Conservation (phyloP, 164 flowering plant species). For the Umbilicus rupestris region DNA sequence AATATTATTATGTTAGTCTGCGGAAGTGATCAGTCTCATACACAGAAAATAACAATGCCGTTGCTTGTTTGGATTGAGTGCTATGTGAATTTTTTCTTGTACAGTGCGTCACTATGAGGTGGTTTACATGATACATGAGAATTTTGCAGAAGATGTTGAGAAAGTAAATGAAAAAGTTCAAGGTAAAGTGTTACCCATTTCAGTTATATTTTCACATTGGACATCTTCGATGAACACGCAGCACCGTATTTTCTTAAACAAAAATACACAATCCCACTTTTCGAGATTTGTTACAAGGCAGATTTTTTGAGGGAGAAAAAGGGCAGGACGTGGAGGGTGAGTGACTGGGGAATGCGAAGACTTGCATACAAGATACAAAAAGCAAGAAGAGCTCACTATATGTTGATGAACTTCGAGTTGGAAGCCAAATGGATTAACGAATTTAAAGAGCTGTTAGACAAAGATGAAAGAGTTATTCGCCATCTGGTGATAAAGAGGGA, state of each 20-base stretch:
- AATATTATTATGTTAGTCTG: not conserved
- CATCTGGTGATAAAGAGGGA: slow-evolving; percentile 91
- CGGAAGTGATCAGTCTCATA: too few relatives aligned
- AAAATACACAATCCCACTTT: not conserved
- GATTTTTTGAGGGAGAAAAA: slow-evolving; percentile 73
- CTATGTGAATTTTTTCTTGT: slow-evolving; percentile 6
- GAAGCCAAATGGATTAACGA: slow-evolving; percentile 79
- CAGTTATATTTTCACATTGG: not conserved
- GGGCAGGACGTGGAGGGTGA: slow-evolving; percentile 72
- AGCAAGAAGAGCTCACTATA: slow-evolving; percentile 73
- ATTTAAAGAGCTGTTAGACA: slow-evolving; percentile 73
- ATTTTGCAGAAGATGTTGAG: slow-evolving; percentile 58
- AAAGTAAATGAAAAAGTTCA: slow-evolving; percentile 64
- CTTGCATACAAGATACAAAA: slow-evolving; percentile 86
- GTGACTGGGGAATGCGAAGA: slow-evolving; percentile 88
- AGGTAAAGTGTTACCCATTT: slow-evolving; percentile 30
- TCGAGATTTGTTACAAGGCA: slow-evolving; percentile 15
- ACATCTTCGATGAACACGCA: not conserved
- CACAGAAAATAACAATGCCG: not conserved
- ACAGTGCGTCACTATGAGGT: slow-evolving; percentile 96
- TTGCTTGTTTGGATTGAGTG: not conserved
- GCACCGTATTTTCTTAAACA: not conserved
- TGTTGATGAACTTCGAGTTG: slow-evolving; percentile 88
- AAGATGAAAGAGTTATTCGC: slow-evolving; percentile 85
- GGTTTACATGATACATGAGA: slow-evolving; percentile 78